These are phyloP conservation scores for Calvatia gigantea DNA, from an alignment of 768 basidiomycete species.

Conservation along the genomic window DNA sequence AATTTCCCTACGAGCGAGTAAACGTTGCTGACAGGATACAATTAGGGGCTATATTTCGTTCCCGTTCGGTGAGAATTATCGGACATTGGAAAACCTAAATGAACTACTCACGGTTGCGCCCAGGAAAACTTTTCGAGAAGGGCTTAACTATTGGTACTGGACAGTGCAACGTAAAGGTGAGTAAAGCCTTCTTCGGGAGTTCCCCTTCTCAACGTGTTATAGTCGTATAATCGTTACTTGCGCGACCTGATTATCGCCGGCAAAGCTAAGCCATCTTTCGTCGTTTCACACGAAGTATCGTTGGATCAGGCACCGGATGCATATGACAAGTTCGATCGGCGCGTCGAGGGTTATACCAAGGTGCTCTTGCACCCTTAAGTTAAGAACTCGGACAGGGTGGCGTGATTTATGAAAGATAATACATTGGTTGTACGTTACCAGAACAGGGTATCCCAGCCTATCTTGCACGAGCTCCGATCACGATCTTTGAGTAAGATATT, in stretches of 20 bases:
- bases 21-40: background rate
- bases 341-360: constrained; percentile 52
- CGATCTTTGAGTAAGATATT: background rate
- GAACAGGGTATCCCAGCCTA: constrained; percentile 5
- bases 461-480: constrained; percentile 8
- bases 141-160: constrained; percentile 51
- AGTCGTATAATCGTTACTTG: constrained; percentile 52
- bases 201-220: background rate
- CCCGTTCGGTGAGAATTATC: constrained; percentile 36
- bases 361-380: constrained; percentile 45
- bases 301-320: constrained; percentile 46
- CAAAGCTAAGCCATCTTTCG: constrained; percentile 50
- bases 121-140: constrained; percentile 49
- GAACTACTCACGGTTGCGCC: constrained; percentile 12
- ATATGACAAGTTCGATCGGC: constrained; percentile 51
- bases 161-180: constrained; percentile 54
- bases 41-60: constrained; percentile 47
- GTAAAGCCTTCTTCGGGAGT: background rate
- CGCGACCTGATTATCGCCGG: constrained; percentile 53
- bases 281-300: constrained; percentile 49
- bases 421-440: constrained; percentile 5
- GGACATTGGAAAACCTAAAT: background rate
- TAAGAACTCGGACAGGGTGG: background rate
- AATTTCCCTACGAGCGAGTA: background rate
- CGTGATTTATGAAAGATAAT: background rate